Base-by-base conservation (phyloP, 2,329 filamentous ascomycete species). In the Penicillium paneum region DNA sequence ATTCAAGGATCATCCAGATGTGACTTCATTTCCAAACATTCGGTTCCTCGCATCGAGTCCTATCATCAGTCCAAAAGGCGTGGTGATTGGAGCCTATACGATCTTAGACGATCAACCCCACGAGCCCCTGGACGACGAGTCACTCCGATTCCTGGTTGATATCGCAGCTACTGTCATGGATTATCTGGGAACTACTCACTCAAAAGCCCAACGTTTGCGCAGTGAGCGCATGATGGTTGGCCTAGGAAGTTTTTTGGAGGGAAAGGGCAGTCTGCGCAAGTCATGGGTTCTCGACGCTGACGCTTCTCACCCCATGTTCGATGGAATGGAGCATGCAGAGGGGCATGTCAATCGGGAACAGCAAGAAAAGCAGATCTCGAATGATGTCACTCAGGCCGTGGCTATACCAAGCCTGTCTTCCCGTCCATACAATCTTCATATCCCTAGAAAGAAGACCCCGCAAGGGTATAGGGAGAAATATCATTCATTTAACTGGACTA, bases 181-280 rank as follows among this genome's bases (percentile, higher is more conserved):
- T 32, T 82, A 86, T 52, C 66, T 87, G 5, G 81, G 84, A 56
- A 78, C 77, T 69, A 79, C 78, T 2, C 71, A 80, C 36, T 74
- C 79, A 13, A 77, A 78, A 21, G 74, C 77, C 39, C 76, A 79
- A 17, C 49, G 57, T 49, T 26, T 43, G 47, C 75, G 82, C 49
- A 78, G 80, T 3, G 81, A 82, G 53, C 75, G 80, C 31, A 84
- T 85, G 69, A 78, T 84, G 2, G 77, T 79, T 26, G 80, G 79
- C 0, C 67, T 83, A 10, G 77, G 76, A 0, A 66, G 74, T 5
- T 82, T 80, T 50, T 74, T 80, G 21, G 78, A 80, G 57, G 76
- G 75, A 6, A 76, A 71, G 39, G 71, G 70, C 7, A 66, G 38
- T 24, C 39, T 62, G 5, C 55, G 52, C 19, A 58, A 52, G 26